A percentile compares a stretch with the other conserved stretches of the same genome.
phyloP scores from a whole-genome alignment of 2,329 filamentous ascomycete species.

The Claviceps sp. region DNA sequence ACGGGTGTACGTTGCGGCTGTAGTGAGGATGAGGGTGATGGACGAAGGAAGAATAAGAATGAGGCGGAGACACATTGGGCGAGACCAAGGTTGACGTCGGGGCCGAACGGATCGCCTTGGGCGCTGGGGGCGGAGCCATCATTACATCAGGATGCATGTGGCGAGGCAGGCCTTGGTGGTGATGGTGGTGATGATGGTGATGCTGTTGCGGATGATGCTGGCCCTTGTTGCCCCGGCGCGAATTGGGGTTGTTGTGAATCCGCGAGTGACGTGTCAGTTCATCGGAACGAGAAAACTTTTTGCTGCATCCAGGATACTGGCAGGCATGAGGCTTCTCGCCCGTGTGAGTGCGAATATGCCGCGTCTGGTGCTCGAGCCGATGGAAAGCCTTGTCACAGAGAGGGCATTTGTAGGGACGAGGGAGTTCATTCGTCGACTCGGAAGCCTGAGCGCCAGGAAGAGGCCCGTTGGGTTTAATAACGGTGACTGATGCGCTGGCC shows the following conservation, averaged over 20 bases:
- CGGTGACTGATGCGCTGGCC: conserved; percentile 35
- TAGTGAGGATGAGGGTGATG: conserved; percentile 34
- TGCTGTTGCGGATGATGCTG: conserved; percentile 28
- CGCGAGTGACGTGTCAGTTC: conserved; percentile 93
- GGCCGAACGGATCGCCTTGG: conserved; percentile 75
- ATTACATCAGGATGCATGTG: conserved; percentile 45
- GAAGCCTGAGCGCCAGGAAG: conserved; percentile 47
- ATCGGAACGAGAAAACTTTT: conserved; percentile 92
- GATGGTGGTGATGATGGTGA: conserved; percentile 22
- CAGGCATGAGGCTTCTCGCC: conserved; percentile 97
- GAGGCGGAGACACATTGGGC: conserved; percentile 91
- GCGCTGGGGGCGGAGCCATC: conserved; percentile 64
- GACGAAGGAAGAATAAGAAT: conserved; percentile 67
- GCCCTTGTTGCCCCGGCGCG: conserved; percentile 77
- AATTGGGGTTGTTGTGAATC: conserved; percentile 99
- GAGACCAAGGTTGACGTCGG: conserved; percentile 76
- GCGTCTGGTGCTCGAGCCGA: conserved; percentile 83
- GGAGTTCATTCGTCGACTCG: conserved; percentile 54
- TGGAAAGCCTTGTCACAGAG: conserved; percentile 98
- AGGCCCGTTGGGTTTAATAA: conserved; percentile 49
- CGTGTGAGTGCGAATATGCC: conserved; percentile 91
- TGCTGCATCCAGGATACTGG: conserved; percentile 88
- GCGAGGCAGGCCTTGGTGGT: conserved; percentile 23
- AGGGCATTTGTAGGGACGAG: conserved; percentile 94
- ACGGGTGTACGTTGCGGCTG: conserved; percentile 29